Percentiles rank a stretch among this genome's conserved stretches.
These are phyloP conservation scores for Daldinia decipiens DNA, from an alignment of 495 filamentous ascomycete species.

Conservation along the genomic window DNA sequence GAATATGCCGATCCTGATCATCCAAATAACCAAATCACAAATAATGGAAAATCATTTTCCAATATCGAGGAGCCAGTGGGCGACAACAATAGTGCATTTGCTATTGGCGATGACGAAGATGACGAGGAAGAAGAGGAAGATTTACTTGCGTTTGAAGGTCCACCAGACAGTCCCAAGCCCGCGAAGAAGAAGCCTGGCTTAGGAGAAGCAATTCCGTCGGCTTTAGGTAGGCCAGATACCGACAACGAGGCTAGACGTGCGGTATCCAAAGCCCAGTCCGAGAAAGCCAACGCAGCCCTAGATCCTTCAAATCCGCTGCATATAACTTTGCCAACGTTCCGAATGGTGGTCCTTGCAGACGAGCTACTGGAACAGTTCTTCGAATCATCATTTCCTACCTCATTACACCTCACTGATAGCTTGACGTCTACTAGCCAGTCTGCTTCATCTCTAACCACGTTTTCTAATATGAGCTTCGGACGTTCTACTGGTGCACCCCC, in stretches of 20 bases:
- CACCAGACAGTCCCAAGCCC: constrained; percentile 49
- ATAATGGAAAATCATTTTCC: constrained; percentile 29
- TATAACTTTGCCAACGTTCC: constrained; percentile 97
- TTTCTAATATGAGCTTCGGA: constrained; percentile 72
- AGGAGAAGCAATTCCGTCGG: constrained; percentile 36
- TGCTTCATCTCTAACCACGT: constrained; percentile 78
- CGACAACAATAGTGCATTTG: constrained; percentile 66
- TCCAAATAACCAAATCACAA: constrained; percentile 62
- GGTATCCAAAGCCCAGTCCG: constrained; percentile 64
- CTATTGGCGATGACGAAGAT: constrained; percentile 79
- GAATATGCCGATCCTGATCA: constrained; percentile 98
- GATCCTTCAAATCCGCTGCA: constrained; percentile 92
- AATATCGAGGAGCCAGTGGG: constrained; percentile 40
- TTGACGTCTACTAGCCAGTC: constrained; percentile 53
- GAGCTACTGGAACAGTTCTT: constrained; percentile 97
- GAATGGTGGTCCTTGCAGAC: constrained; percentile 97
- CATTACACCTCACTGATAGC: constrained; percentile 65
- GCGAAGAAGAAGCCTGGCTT: constrained; percentile 48
- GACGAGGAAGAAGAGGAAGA: constrained; percentile 66
- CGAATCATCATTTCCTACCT: constrained; percentile 78
- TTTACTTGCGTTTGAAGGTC: constrained; percentile 66
- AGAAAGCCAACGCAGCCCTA: constrained; percentile 84
- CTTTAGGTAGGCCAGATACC: constrained; percentile 39
- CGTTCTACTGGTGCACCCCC: constrained; percentile 53
- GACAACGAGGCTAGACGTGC: constrained; percentile 47